Evolutionary conservation across 1,284 basidiomycete genomes (phyloP).

Genomic region (Limonomyces culmigenus): DNA sequence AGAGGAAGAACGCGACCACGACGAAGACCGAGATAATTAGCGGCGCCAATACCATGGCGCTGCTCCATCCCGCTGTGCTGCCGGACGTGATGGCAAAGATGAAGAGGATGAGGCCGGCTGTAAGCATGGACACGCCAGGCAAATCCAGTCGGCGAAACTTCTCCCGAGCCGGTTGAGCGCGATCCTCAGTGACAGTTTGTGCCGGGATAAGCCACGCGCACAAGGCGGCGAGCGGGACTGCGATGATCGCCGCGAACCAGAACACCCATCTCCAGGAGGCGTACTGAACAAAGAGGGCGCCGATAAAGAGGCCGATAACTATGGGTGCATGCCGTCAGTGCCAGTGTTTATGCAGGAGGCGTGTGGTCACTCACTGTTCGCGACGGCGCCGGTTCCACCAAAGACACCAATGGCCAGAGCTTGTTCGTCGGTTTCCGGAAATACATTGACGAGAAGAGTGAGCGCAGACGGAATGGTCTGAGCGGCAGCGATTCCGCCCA

Average conservation of each 20-base stretch:
- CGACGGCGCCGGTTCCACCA: conserved; percentile 25
- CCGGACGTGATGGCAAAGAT: conserved; percentile 31
- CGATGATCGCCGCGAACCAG: conserved; percentile 19
- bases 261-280: conserved; percentile 19
- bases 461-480: conserved; percentile 31
- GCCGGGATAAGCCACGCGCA: conserved; percentile 15
- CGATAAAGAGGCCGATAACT: conserved; percentile 26
- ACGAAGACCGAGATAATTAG: conserved; percentile 23
- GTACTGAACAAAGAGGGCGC: conserved; percentile 21
- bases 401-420: conserved; percentile 26
- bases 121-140: conserved; percentile 22
- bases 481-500: conserved; percentile 23
- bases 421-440: conserved; percentile 25
- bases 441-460: conserved; percentile 25
- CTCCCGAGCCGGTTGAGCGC: not conserved
- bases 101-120: conserved; percentile 28
- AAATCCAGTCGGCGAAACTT: conserved; percentile 21
- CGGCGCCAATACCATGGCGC: conserved; percentile 23
- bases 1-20: conserved; percentile 22
- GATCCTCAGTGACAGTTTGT: conserved; percentile 6
- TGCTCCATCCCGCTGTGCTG: conserved; percentile 24
- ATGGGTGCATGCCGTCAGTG: not conserved
- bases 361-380: conserved; percentile 20
- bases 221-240: conserved; percentile 11
- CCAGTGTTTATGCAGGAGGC: not conserved